Percentiles rank a stretch among this genome's conserved stretches.
phyloP scores from a whole-genome alignment of 116 monocot genomes.

The Dioscorea cayenensis region DNA sequence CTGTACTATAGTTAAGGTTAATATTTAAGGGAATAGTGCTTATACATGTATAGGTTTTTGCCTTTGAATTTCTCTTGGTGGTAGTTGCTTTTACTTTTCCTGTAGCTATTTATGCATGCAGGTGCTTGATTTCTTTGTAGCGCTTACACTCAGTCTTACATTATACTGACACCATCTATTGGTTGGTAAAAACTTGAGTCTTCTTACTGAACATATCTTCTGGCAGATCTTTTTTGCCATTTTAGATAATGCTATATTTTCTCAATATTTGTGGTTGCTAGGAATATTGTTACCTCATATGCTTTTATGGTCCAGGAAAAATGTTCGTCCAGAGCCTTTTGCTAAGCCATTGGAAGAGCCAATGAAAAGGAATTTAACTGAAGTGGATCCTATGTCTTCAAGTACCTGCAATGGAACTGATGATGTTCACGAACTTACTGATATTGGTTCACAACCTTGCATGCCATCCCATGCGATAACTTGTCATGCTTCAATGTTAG shows the following conservation, averaged over 20 bases:
- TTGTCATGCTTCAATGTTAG: slow-evolving; percentile 10
- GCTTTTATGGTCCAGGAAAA: slow-evolving; percentile 19
- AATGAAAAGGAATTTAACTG: slow-evolving; percentile 13
- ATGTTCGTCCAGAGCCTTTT: slow-evolving; percentile 40
- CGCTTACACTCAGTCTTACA: no score
- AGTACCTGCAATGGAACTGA: neutral
- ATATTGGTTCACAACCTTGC: slow-evolving; percentile 1
- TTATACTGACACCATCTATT: no score
- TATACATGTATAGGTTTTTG: no score
- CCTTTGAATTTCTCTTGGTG: no score
- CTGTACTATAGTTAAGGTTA: no score
- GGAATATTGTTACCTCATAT: neutral
- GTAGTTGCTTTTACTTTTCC: no score
- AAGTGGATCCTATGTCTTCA: slow-evolving; percentile 1
- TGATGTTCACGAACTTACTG: neutral
- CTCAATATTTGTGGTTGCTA: neutral
- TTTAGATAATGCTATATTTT: neutral
- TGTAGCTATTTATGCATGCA: no score
- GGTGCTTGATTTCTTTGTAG: no score
- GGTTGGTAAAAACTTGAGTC: neutral
- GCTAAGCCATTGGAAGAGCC: slow-evolving; percentile 29
- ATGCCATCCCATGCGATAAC: neutral
- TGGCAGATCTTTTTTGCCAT: neutral
- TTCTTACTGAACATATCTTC: neutral
- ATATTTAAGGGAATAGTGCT: no score